Percentiles rank a stretch among this genome's conserved stretches.
phyloP scores from a whole-genome alignment of 257 asterid genomes.

The Knoxia roxburghii region DNA sequence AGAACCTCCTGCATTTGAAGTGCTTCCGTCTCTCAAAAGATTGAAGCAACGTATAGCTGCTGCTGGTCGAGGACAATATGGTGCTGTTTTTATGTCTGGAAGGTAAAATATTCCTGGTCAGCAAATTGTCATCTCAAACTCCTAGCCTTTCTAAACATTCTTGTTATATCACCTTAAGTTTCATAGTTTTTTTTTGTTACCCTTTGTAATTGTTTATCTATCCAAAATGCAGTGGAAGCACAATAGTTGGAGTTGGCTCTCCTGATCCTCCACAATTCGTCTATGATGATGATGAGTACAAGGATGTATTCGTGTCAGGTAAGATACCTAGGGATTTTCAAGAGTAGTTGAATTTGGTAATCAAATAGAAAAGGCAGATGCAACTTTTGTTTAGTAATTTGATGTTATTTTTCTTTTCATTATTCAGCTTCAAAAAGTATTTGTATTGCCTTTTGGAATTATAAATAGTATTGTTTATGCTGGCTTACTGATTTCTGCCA shows the following conservation, averaged over 20 bases:
- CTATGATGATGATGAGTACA: conserved; percentile 82
- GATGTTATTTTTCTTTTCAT: background rate
- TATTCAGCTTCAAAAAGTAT: background rate
- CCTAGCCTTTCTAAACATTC: background rate
- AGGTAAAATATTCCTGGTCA: conserved; percentile 39
- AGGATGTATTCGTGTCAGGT: conserved; percentile 83
- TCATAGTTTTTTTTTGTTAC: background rate
- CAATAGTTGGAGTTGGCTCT: conserved; percentile 93
- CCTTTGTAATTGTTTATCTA: background rate
- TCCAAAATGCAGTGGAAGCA: conserved; percentile 69
- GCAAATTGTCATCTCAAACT: background rate
- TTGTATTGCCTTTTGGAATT: background rate
- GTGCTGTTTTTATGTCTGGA: conserved; percentile 95
- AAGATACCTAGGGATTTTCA: background rate
- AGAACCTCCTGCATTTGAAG: conserved; percentile 94
- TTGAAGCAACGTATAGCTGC: conserved; percentile 71
- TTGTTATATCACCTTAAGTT: too few species aligned
- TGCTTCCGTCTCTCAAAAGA: conserved; percentile 82
- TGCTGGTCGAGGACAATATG: conserved; percentile 84
- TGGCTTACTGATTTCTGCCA: conserved; percentile 1
- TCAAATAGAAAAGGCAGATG: background rate
- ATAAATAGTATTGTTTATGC: background rate
- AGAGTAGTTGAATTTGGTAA: background rate
- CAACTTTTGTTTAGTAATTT: background rate
- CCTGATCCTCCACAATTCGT: conserved; percentile 87